Evolutionary conservation across 2,329 filamentous ascomycete genomes (phyloP).

Genomic region (Bipolaris gigantea): DNA sequence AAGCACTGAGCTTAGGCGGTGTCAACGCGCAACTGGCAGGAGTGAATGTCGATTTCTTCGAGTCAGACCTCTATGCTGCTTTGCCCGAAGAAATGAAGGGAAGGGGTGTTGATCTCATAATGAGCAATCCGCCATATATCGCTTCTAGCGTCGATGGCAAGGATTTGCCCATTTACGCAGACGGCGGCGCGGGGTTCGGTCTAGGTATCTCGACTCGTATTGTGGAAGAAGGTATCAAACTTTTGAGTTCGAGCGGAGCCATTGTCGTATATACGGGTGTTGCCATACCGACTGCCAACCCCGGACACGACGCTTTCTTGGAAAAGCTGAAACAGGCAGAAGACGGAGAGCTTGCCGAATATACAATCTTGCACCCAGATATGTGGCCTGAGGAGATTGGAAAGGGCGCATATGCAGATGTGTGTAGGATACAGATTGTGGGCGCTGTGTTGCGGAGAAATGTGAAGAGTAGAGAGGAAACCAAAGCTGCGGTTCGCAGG

Average conservation of each 20-base stretch:
- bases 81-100: slow-evolving; percentile 12
- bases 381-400: slow-evolving; percentile 34
- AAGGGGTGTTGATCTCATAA: slow-evolving; percentile 22
- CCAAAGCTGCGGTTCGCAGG: neutral
- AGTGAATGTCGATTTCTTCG: slow-evolving; percentile 16
- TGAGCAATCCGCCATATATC: slow-evolving; percentile 33
- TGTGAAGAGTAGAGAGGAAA: neutral
- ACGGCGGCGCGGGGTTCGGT: slow-evolving; percentile 28
- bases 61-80: slow-evolving; percentile 26
- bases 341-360: slow-evolving; percentile 17
- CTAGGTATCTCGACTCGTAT: slow-evolving; percentile 26
- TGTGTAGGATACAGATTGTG: slow-evolving; percentile 30
- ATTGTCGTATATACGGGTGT: slow-evolving; percentile 31
- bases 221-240: slow-evolving; percentile 23
- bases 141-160: slow-evolving; percentile 23
- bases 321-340: slow-evolving; percentile 20
- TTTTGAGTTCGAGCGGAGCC: slow-evolving; percentile 18
- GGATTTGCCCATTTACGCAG: slow-evolving; percentile 30
- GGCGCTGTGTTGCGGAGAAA: slow-evolving; percentile 22
- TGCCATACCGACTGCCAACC: slow-evolving; percentile 20
- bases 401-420: slow-evolving; percentile 24
- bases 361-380: slow-evolving; percentile 27
- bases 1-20: slow-evolving; percentile 19
- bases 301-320: slow-evolving; percentile 23
- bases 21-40: slow-evolving; percentile 23